These are phyloP conservation scores for Trichoderma endophyticum DNA, from an alignment of 2,329 filamentous ascomycete genomes.

Conservation along the genomic window DNA sequence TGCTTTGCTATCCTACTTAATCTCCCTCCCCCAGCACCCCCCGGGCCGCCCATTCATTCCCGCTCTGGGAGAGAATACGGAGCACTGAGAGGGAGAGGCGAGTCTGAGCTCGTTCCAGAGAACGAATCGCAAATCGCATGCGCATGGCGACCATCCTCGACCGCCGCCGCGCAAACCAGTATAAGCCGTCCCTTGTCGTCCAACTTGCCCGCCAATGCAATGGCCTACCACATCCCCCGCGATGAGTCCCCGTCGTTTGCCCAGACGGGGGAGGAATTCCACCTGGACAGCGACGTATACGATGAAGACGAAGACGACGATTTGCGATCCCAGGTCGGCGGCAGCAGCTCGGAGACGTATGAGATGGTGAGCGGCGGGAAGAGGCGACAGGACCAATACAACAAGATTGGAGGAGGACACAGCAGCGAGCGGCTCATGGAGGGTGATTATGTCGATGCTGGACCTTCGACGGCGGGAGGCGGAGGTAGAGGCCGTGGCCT, in stretches of 20 bases:
- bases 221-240: slow-evolving; percentile 26
- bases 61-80: slow-evolving; percentile 6
- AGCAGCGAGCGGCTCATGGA: slow-evolving; percentile 24
- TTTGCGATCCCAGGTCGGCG: slow-evolving; percentile 32
- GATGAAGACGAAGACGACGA: slow-evolving; percentile 27
- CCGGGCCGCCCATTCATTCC: slow-evolving; percentile 2
- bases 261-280: slow-evolving; percentile 38
- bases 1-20: not conserved
- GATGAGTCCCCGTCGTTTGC: slow-evolving; percentile 37
- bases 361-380: slow-evolving; percentile 32
- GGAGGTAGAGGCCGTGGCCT: slow-evolving; percentile 17
- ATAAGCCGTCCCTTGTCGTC: not conserved
- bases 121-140: not conserved
- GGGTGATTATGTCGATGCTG: slow-evolving; percentile 22
- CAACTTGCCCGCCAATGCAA: slow-evolving; percentile 18
- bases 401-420: slow-evolving; percentile 8
- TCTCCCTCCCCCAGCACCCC: not conserved
- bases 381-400: slow-evolving; percentile 18
- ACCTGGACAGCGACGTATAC: slow-evolving; percentile 30
- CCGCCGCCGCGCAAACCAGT: not conserved
- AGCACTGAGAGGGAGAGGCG: not conserved
- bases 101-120: not conserved
- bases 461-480: slow-evolving; percentile 17
- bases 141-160: slow-evolving; percentile 14
- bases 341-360: slow-evolving; percentile 32